Percentiles rank a stretch among this genome's conserved stretches.
These are phyloP conservation scores for Strobilomyces echinocephalus DNA, from an alignment of 768 basidiomycete genomes.

Conservation along the genomic window DNA sequence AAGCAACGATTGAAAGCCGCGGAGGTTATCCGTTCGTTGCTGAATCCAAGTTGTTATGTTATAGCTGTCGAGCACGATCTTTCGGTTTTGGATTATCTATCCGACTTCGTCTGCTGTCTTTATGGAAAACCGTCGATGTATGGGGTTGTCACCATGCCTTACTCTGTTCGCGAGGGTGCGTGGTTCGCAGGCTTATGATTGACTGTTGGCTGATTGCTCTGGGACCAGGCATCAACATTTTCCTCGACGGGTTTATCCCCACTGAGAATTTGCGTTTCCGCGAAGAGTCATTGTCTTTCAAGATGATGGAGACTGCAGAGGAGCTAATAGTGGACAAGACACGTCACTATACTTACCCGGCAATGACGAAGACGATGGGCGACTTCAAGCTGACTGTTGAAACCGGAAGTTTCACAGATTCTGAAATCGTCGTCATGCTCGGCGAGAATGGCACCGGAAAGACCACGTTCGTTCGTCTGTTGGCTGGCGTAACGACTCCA, in stretches of 20 bases:
- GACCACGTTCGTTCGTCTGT: slow-evolving; percentile 93
- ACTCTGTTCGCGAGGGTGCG: slow-evolving; percentile 92
- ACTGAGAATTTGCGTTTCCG: slow-evolving; percentile 98
- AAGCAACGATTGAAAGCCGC: slow-evolving; percentile 94
- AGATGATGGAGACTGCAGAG: slow-evolving; percentile 95
- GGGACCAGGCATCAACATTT: slow-evolving; percentile 90
- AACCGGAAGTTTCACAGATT: slow-evolving; percentile 90
- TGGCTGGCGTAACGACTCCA: slow-evolving; percentile 83
- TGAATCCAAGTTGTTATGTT: slow-evolving; percentile 83
- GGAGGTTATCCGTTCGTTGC: slow-evolving; percentile 85
- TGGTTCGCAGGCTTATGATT: not conserved
- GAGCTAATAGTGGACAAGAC: slow-evolving; percentile 85
- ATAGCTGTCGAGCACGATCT: slow-evolving; percentile 99
- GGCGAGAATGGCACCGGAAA: slow-evolving; percentile 99
- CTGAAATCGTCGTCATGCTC: slow-evolving; percentile 98
- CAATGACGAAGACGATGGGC: slow-evolving; percentile 97
- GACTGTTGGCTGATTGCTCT: not conserved
- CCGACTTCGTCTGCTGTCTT: slow-evolving; percentile 95
- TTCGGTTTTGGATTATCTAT: slow-evolving; percentile 95
- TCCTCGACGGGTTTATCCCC: slow-evolving; percentile 97
- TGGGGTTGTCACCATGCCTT: slow-evolving; percentile 98
- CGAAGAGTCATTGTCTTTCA: slow-evolving; percentile 92
- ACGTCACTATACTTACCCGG: slow-evolving; percentile 84
- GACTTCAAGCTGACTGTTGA: slow-evolving; percentile 93
- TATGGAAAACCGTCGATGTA: slow-evolving; percentile 98